Percentiles rank a stretch among this genome's conserved stretches.
These are phyloP conservation scores for Penicillium fimorum DNA, from an alignment of 495 filamentous ascomycete genomes.

Conservation along the genomic window DNA sequence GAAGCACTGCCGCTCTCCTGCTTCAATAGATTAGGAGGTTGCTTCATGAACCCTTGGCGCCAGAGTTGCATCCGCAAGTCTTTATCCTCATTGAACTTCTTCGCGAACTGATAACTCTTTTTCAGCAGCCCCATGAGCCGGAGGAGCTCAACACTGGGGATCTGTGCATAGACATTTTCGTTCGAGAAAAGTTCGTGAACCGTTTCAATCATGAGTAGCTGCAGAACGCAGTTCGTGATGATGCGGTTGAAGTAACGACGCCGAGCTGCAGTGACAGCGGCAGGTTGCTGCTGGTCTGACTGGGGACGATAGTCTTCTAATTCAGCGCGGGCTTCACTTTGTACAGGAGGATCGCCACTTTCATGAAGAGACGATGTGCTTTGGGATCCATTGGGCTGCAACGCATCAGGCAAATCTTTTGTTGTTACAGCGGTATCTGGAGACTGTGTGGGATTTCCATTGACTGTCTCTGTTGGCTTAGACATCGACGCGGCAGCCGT, in stretches of 20 bases:
- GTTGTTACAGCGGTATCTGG: slow-evolving; percentile 26
- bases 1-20: slow-evolving; percentile 91
- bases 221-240: slow-evolving; percentile 97
- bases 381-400: slow-evolving; percentile 62
- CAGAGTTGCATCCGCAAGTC: slow-evolving; percentile 91
- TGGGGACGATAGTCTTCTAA: slow-evolving; percentile 88
- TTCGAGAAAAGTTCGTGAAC: slow-evolving; percentile 98
- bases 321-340: slow-evolving; percentile 44
- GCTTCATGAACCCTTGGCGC: slow-evolving; percentile 99
- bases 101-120: slow-evolving; percentile 92
- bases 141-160: slow-evolving; percentile 82
- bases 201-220: slow-evolving; percentile 98
- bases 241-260: slow-evolving; percentile 99
- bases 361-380: slow-evolving; percentile 41
- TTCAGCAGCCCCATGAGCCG: slow-evolving; percentile 92
- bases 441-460: slow-evolving; percentile 31
- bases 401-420: slow-evolving; percentile 44
- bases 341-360: slow-evolving; percentile 39
- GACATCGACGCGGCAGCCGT: slow-evolving; percentile 69
- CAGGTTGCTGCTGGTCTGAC: slow-evolving; percentile 71
- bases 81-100: slow-evolving; percentile 95
- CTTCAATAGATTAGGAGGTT: slow-evolving; percentile 97
- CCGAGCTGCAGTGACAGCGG: slow-evolving; percentile 87
- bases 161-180: slow-evolving; percentile 89
- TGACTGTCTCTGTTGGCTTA: slow-evolving; percentile 31